A percentile compares a stretch with the other conserved stretches of the same genome.
These are phyloP conservation scores for Candida sithepensis DNA, from an alignment of 805 yeast species.

Conservation along the genomic window DNA sequence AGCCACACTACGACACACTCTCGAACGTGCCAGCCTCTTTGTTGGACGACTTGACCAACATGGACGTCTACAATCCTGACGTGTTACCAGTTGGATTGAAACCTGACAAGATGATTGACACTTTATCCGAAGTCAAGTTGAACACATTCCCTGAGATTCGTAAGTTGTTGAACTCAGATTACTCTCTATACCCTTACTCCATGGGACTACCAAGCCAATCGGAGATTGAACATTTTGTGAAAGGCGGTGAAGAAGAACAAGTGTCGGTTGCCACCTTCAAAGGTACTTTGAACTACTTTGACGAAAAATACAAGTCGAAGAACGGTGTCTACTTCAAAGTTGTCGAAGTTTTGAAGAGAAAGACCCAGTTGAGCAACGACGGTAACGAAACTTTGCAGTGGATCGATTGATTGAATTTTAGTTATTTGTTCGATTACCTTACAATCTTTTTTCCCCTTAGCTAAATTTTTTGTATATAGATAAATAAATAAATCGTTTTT, in stretches of 20 bases:
- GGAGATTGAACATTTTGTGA: slow-evolving; percentile 37
- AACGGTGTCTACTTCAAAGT: slow-evolving; percentile 64
- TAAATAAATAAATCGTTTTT: no score
- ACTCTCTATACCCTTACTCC: slow-evolving; percentile 46
- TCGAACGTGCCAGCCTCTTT: slow-evolving; percentile 64
- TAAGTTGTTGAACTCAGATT: slow-evolving; percentile 33
- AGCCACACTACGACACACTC: slow-evolving; percentile 41
- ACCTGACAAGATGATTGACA: slow-evolving; percentile 17
- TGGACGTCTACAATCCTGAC: slow-evolving; percentile 26
- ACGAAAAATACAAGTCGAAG: slow-evolving; percentile 43
- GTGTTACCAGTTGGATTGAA: slow-evolving; percentile 9
- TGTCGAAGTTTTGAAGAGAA: slow-evolving; percentile 54
- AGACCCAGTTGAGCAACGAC: slow-evolving; percentile 42
- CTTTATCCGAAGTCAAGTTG: slow-evolving; percentile 35
- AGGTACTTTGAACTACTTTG: slow-evolving; percentile 67
- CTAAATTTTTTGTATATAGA: no score
- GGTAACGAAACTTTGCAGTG: slow-evolving; percentile 45
- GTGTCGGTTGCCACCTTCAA: slow-evolving; percentile 60
- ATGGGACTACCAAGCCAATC: slow-evolving; percentile 78
- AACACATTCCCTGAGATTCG: slow-evolving; percentile 32
- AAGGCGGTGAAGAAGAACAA: slow-evolving; percentile 47
- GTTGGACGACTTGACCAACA: slow-evolving; percentile 44
- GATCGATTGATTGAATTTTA: slow-evolving; percentile 29
- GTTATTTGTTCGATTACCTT: neutral
- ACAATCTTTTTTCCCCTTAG: neutral